Percentiles rank a stretch among this genome's conserved stretches.
Conservation (phyloP, 1,284 basidiomycete genomes). For the Cryptococcus sp. region DNA sequence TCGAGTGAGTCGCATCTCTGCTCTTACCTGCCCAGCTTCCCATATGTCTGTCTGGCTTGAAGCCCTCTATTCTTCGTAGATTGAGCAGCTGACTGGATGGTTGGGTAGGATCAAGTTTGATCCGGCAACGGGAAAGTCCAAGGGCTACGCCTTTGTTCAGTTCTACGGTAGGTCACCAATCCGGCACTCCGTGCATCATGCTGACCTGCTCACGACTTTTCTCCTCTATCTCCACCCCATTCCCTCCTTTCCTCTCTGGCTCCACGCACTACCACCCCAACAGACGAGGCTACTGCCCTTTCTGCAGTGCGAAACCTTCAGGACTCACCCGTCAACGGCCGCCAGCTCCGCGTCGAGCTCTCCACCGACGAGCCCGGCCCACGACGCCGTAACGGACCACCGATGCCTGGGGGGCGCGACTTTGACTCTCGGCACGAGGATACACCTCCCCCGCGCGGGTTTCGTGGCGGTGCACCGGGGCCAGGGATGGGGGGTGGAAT, state of each 20-base stretch:
- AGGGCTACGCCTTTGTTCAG: conserved; percentile 97
- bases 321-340: conserved; percentile 73
- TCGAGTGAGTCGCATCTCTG: conserved; percentile 44
- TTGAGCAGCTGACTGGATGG: neutral
- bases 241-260: neutral
- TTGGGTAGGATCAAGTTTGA: conserved; percentile 84
- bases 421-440: too few relatives aligned
- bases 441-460: too few relatives aligned
- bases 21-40: neutral
- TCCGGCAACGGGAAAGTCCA: conserved; percentile 89
- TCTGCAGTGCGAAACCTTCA: conserved; percentile 84
- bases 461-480: too few relatives aligned
- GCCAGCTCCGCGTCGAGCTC: conserved; percentile 78
- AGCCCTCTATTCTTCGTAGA: neutral
- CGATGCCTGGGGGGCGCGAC: neutral
- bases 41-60: neutral
- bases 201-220: neutral
- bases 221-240: neutral
- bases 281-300: conserved; percentile 86
- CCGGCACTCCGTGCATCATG: too few relatives aligned
- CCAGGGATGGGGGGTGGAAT: too few relatives aligned
- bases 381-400: conserved; percentile 52
- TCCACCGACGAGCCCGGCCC: conserved; percentile 52
- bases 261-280: neutral
- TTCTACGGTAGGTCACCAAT: conserved; percentile 71